Evolutionary conservation across 2,329 filamentous ascomycete genomes (phyloP).

Genomic region (Fusarium scirpi): DNA sequence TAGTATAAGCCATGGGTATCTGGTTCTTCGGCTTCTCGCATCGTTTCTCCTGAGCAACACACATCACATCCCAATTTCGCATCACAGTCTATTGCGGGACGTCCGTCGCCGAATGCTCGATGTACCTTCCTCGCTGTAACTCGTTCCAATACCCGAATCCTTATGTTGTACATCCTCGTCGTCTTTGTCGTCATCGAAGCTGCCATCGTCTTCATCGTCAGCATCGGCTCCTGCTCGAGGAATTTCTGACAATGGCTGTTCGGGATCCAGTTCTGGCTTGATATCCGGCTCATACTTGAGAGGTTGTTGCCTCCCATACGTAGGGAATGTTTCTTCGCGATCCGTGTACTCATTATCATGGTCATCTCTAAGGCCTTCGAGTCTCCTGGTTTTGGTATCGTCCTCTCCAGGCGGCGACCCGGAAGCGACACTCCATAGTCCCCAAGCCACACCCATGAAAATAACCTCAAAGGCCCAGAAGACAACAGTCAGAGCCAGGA

Average conservation of each 20-base stretch:
- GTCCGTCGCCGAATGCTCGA: conserved; percentile 50
- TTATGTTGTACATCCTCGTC: conserved; percentile 47
- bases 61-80: neutral
- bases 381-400: conserved; percentile 16
- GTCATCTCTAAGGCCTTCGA: conserved; percentile 41
- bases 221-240: conserved; percentile 56
- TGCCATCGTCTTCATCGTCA: conserved; percentile 59
- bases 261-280: conserved; percentile 52
- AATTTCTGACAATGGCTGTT: conserved; percentile 51
- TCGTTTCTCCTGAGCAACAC: conserved; percentile 4
- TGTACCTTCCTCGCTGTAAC: conserved; percentile 58
- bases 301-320: conserved; percentile 55
- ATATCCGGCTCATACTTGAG: conserved; percentile 56
- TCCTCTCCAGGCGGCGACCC: conserved; percentile 21
- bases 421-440: conserved; percentile 59
- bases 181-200: conserved; percentile 52
- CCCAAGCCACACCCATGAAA: conserved; percentile 75
- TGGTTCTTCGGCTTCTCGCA: conserved; percentile 7
- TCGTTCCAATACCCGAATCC: conserved; percentile 67
- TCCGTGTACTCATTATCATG: conserved; percentile 54
- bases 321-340: conserved; percentile 59
- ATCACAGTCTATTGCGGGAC: conserved; percentile 43
- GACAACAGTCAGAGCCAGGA: conserved; percentile 72
- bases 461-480: conserved; percentile 85
- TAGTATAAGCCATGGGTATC: conserved; percentile 23